Evolutionary conservation across 768 basidiomycete species (phyloP).

Genomic region (Panellus pusillus): DNA sequence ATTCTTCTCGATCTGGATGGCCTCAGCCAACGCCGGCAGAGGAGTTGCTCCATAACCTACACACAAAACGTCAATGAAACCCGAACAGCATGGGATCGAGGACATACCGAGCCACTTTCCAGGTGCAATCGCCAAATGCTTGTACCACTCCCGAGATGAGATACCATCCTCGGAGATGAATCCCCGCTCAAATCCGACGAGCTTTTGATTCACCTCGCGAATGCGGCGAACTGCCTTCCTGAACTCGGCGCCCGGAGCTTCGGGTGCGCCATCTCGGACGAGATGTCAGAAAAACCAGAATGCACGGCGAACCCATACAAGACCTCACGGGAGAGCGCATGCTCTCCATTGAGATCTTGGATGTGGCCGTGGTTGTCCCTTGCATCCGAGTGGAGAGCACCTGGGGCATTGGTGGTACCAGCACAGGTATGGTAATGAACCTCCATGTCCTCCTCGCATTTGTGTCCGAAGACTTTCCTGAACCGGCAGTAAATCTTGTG

Average conservation of each 20-base stretch:
- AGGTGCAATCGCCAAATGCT: conserved; percentile 82
- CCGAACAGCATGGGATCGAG: not conserved
- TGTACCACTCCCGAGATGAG: conserved; percentile 83
- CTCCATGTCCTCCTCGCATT: conserved; percentile 20
- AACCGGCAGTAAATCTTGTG: conserved; percentile 37
- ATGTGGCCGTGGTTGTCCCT: conserved; percentile 27
- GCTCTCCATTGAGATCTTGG: conserved; percentile 28
- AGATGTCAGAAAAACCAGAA: conserved; percentile 6
- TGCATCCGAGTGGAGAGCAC: not conserved
- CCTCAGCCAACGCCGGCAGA: conserved; percentile 77
- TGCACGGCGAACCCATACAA: conserved; percentile 11
- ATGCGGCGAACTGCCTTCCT: conserved; percentile 61
- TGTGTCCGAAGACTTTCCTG: conserved; percentile 31
- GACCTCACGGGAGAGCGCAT: conserved; percentile 1
- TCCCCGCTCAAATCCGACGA: conserved; percentile 73
- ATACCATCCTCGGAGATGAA: conserved; percentile 80
- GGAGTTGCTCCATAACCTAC: conserved; percentile 84
- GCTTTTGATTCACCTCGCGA: conserved; percentile 59
- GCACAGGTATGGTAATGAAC: conserved; percentile 1
- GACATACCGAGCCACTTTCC: conserved; percentile 79
- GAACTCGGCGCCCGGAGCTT: conserved; percentile 41
- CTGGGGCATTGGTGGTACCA: not conserved
- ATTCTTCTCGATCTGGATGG: conserved; percentile 70
- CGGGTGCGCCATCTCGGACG: not conserved
- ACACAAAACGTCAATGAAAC: not conserved